phyloP scores from a whole-genome alignment of 139 green algal genomes.

The Tetradesmus lagerheimii region DNA sequence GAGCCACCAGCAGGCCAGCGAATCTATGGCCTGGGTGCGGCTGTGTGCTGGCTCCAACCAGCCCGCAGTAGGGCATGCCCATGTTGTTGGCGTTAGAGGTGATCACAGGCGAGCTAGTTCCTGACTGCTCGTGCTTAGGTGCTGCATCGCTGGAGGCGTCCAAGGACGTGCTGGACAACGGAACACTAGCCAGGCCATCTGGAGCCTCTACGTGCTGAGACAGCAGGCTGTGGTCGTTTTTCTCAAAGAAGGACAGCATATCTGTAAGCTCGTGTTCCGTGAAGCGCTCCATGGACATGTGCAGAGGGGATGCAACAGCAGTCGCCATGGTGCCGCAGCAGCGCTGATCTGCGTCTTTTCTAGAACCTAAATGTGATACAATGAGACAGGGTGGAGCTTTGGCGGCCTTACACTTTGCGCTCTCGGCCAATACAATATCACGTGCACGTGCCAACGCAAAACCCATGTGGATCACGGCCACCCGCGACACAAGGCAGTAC shows the following conservation, averaged over 20 bases:
- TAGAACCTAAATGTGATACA: neutral
- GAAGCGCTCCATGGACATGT: neutral
- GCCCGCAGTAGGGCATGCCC: neutral
- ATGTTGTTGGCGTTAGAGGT: neutral
- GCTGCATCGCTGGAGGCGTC: neutral
- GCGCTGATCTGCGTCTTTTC: neutral
- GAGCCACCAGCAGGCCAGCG: neutral
- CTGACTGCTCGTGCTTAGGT: neutral
- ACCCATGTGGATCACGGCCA: neutral
- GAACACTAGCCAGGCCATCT: neutral
- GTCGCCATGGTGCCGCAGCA: neutral
- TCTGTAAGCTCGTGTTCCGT: neutral
- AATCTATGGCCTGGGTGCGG: neutral
- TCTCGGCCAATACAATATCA: neutral
- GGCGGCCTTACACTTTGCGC: neutral
- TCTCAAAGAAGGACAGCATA: neutral
- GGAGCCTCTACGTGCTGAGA: neutral
- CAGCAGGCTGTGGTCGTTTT: neutral
- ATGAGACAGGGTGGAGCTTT: neutral
- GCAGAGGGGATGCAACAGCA: neutral
- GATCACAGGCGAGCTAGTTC: neutral
- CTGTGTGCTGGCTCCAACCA: neutral
- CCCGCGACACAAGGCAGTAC: neutral
- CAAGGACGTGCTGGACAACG: neutral
- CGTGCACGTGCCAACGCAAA: neutral